Base-by-base conservation (phyloP, 257 asterid genomes). In the Lavandula angustifolia region DNA sequence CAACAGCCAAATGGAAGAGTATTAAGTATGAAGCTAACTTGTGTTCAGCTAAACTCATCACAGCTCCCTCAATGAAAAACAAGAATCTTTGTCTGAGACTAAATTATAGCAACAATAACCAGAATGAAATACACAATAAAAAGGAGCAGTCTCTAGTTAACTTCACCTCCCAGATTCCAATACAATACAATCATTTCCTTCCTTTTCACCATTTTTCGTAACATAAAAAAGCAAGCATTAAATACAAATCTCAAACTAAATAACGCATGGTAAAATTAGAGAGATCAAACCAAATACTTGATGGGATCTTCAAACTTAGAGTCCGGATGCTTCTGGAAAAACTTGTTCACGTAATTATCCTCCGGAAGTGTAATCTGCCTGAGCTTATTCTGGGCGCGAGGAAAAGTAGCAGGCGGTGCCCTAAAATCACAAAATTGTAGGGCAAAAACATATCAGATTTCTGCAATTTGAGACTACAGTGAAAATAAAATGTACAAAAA, bases 351-450 rank as follows among this genome's bases (percentile, higher is more conserved):
- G 66, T 85, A 92, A 58, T 73, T 68, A 80, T 92, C 99, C 80
- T 89, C 99, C 2, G 99, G 95, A 2, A 92, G 66, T 27, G 69
- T 66, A n/a, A 92, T 84, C 10, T 70, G 84, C 78, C 75, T 81
- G 6, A 92, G 76, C 80, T 84, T 89, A 16, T 72, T 77, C 83
- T 92, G 86, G 0, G 90, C 81, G 6, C 88, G 85, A 31, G 88
- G 96, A 77, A 92, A 92, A 2, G 88, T 78, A 16, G 87, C 87
- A 6, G 99, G 99, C 5, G 99, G 97, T 0, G 83, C 89, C 86
- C 99, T 92, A 76, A 42, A 67, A 62, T 54, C 52, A 54, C 47
- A 54, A 33, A 11, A 63, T 13, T 4, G 9, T 44, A n/a, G 6
- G 6, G 4, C 62, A 58, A 32, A 18, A 62, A 9, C 4, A 43